A percentile compares a stretch with the other conserved stretches of the same genome.
These are phyloP conservation scores for Termitomyces sp. DNA, from an alignment of 768 basidiomycete species.

Conservation along the genomic window DNA sequence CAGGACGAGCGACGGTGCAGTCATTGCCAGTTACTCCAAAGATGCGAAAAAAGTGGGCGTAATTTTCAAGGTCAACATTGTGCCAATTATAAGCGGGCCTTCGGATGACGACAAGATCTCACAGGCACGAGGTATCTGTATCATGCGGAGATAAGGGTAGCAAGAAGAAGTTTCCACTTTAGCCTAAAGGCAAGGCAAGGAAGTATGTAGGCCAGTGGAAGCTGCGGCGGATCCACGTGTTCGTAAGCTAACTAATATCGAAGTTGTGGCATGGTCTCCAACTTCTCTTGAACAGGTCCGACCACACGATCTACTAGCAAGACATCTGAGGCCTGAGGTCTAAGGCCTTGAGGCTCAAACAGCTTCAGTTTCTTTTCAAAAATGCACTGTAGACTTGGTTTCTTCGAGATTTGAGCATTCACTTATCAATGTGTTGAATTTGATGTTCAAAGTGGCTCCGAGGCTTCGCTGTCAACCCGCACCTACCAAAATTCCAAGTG, in stretches of 20 bases:
- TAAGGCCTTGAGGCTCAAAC: background rate
- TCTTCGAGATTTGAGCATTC: background rate
- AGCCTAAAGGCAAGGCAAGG: constrained; percentile 9
- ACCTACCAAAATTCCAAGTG: background rate
- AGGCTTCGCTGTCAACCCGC: background rate
- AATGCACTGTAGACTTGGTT: background rate
- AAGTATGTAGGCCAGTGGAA: constrained; percentile 13
- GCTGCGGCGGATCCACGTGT: constrained; percentile 16
- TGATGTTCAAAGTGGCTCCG: background rate
- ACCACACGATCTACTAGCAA: background rate
- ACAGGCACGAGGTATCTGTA: constrained; percentile 5
- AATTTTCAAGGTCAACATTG: constrained; percentile 1
- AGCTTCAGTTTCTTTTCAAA: background rate
- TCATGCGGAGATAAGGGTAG: constrained; percentile 1
- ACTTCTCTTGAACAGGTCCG: background rate
- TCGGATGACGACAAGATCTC: constrained; percentile 4
- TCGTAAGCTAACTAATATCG: constrained; percentile 12
- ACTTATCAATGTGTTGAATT: background rate
- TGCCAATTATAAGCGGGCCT: constrained; percentile 8
- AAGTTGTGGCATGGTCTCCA: constrained; percentile 3
- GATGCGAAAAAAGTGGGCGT: background rate
- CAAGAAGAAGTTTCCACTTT: constrained; percentile 9
- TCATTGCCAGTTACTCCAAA: constrained; percentile 5
- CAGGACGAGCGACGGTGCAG: constrained; percentile 10
- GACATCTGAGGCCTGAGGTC: background rate